Evolutionary conservation across 768 basidiomycete genomes (phyloP), one percentile per base, ranked within the genome.

Genomic region (Cubamyces sp.): DNA sequence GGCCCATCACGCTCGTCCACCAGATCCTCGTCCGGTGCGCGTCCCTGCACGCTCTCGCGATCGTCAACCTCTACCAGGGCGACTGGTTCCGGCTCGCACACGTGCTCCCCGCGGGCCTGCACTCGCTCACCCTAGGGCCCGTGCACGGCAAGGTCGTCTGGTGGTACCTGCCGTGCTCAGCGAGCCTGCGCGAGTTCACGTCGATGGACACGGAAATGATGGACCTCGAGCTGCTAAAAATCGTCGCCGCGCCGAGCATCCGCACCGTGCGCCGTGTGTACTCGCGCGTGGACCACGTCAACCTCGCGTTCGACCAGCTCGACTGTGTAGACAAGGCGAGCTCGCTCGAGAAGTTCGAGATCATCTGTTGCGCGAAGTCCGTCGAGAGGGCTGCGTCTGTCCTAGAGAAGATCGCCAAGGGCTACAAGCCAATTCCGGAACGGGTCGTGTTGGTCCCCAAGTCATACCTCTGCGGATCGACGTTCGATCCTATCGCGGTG

Each of bases 151-250:
- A 72, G 9, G 70, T 77, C 46, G 69, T 73, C 62, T 54, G 53
- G 46, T 48, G 50, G 16, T 56, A 70, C n/a, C 66, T 78, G 21
- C 67, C 58, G 11, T 70, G 70, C 49, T 51, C 56, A 7, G 34
- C 49, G 30, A 46, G 48, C 11, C 57, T 77, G 37, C 63, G 64
- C 28, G 55, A 57, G 42, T 72, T 78, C 61, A 76, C 76, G n/a
- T 77, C 75, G 57, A 64, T 63, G 9, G 65, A 71, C 15, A 74
- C 74, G 18, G 74, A 68, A 66, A 73, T 78, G 72, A 68, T 74
- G 6, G 76, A 76, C 53, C 72, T 71, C 41, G 78, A 77, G 63
- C 66, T 78, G 16, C 64, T 63, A 37, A 72, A 75, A 40, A 60
- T 74, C 30, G 68, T 76, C 30, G 60, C 65, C 16, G 73, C 70